Evolutionary conservation across 129 eudicot genomes (phyloP).

Genomic region (Ambrosia artemisiifolia): DNA sequence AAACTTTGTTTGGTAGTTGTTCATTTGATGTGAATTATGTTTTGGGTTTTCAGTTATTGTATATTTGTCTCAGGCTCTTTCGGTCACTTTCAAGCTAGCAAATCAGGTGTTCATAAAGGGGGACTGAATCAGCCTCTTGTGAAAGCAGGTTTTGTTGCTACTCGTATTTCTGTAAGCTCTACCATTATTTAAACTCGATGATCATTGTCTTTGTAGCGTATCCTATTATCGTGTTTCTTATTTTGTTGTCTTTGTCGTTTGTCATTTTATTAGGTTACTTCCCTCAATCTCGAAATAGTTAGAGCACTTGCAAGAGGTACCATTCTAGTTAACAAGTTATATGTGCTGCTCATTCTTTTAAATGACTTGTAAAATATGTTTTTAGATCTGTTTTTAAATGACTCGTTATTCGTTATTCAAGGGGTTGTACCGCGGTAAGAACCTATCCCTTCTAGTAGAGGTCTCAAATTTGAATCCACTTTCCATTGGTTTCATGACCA

Average conservation of each 20-base stretch:
- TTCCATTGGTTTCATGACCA: not conserved
- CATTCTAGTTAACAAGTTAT: constrained; percentile 13
- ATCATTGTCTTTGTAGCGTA: not conserved
- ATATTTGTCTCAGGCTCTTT: constrained; percentile 69
- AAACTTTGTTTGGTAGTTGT: too few species aligned
- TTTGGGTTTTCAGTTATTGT: not conserved
- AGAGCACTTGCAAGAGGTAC: constrained; percentile 97
- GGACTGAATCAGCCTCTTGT: constrained; percentile 70
- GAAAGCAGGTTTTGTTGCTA: constrained; percentile 96
- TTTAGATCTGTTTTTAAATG: not conserved
- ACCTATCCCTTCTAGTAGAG: not conserved
- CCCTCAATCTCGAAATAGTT: constrained; percentile 91
- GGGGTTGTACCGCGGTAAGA: not conserved
- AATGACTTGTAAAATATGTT: not conserved
- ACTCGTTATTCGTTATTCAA: not conserved
- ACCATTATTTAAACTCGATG: not conserved
- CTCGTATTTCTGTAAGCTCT: constrained; percentile 81
- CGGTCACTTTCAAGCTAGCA: constrained; percentile 99
- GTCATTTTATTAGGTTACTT: constrained; percentile 61
- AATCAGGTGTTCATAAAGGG: constrained; percentile 91
- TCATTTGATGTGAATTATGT: not conserved
- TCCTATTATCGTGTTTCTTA: not conserved
- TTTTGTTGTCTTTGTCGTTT: not conserved
- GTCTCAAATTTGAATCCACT: not conserved
- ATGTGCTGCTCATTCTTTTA: not conserved